Conservation (phyloP, 2,329 filamentous ascomycete species). For the Fusarium agapanthi region DNA sequence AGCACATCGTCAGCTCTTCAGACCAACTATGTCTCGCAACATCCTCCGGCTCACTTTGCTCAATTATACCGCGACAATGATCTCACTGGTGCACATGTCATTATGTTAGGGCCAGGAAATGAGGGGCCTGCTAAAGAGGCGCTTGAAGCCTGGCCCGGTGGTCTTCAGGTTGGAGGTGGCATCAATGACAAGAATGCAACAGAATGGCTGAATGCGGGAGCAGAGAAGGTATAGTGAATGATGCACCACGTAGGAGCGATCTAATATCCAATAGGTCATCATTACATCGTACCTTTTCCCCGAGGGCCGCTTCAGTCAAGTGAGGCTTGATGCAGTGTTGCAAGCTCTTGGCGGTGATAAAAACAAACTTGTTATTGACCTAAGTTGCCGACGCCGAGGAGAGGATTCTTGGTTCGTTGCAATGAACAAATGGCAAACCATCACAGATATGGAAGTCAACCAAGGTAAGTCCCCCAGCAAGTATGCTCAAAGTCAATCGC, state of each 20-base stretch:
- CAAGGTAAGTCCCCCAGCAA: slow-evolving; percentile 64
- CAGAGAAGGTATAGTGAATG: slow-evolving; percentile 75
- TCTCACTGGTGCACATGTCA: slow-evolving; percentile 87
- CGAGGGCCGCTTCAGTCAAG: slow-evolving; percentile 79
- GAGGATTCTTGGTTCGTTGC: slow-evolving; percentile 89
- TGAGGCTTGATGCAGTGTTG: slow-evolving; percentile 78
- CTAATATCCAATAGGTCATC: slow-evolving; percentile 75
- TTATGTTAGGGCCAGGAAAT: slow-evolving; percentile 94
- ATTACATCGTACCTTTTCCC: slow-evolving; percentile 97
- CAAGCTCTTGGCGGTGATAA: slow-evolving; percentile 76
- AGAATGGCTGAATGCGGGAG: slow-evolving; percentile 87
- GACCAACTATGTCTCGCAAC: slow-evolving; percentile 91
- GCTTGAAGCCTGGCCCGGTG: slow-evolving; percentile 78
- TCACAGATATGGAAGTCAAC: slow-evolving; percentile 95
- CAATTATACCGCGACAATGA: slow-evolving; percentile 79
- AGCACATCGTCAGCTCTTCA: slow-evolving; percentile 72
- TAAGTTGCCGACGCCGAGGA: slow-evolving; percentile 84
- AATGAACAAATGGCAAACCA: slow-evolving; percentile 99
- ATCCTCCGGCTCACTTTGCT: slow-evolving; percentile 84
- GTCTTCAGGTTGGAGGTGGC: slow-evolving; percentile 92
- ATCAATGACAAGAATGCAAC: slow-evolving; percentile 86
- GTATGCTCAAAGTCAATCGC: not conserved
- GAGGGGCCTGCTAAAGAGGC: slow-evolving; percentile 81
- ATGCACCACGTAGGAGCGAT: not conserved
- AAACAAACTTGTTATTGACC: slow-evolving; percentile 88